phyloP scores from a whole-genome alignment of 164 flowering plant genomes.

The Aristolochia californica region DNA sequence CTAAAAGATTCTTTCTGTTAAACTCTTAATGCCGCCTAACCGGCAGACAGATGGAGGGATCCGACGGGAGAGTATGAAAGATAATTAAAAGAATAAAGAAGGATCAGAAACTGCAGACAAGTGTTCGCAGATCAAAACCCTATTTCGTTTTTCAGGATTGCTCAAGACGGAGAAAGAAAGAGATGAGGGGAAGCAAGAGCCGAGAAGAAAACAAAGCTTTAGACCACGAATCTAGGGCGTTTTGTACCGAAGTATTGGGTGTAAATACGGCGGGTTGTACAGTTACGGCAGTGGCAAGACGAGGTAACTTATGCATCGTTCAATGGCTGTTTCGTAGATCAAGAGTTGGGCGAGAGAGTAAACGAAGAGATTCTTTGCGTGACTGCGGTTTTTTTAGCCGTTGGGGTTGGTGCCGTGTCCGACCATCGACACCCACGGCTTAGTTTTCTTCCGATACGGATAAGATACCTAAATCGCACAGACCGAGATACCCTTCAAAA shows the following conservation, averaged over 20 bases:
- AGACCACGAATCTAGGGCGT: slow-evolving; percentile 5
- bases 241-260: background rate
- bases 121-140: background rate
- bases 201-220: background rate
- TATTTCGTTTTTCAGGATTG: background rate
- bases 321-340: background rate
- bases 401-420: slow-evolving; percentile 2
- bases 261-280: background rate
- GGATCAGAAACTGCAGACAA: too few relatives aligned
- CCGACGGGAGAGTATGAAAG: background rate
- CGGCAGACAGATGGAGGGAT: background rate
- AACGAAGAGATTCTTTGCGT: slow-evolving; percentile 2
- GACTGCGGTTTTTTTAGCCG: background rate
- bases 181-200: background rate
- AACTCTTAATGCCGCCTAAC: background rate
- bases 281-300: slow-evolving; percentile 1
- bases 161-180: too few relatives aligned
- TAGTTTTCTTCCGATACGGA: background rate
- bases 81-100: background rate
- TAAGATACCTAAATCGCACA: too few relatives aligned
- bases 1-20: background rate
- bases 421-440: background rate
- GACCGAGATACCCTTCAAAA: too few relatives aligned
- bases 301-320: background rate
- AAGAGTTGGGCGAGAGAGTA: background rate